Conservation (phyloP, 2,329 filamentous ascomycete genomes). For the Colletotrichum liriopes region DNA sequence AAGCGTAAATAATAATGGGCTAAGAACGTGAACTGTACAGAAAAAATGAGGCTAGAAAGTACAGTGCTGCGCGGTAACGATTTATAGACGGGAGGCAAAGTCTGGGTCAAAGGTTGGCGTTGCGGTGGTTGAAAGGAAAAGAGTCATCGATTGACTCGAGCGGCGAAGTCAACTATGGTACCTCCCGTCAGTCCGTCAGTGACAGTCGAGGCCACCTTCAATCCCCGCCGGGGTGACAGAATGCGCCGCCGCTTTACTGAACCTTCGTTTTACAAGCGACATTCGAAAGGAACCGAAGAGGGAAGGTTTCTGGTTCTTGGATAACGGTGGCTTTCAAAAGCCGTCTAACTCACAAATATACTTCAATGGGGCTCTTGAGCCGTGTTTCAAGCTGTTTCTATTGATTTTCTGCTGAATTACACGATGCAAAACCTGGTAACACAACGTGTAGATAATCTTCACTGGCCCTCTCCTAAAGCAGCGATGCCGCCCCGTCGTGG, state of each 20-base stretch:
- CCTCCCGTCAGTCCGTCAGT: slow-evolving; percentile 15
- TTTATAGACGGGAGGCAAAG: slow-evolving; percentile 37
- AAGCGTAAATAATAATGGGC: background rate
- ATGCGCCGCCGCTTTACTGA: slow-evolving; percentile 29
- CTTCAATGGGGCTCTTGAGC: background rate
- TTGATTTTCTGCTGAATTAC: background rate
- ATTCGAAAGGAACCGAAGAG: background rate
- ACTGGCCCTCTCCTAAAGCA: slow-evolving; percentile 15
- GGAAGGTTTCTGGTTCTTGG: background rate
- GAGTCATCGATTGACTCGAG: slow-evolving; percentile 42
- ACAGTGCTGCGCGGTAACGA: background rate
- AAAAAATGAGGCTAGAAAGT: too few species aligned
- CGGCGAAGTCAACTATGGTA: slow-evolving; percentile 31
- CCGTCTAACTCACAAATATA: rapidly evolving
- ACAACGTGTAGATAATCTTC: background rate
- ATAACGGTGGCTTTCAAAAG: background rate
- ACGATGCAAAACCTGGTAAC: background rate
- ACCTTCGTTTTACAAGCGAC: background rate
- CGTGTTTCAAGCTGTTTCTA: background rate
- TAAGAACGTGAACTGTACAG: background rate
- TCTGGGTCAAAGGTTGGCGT: slow-evolving; percentile 11
- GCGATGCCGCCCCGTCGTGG: slow-evolving; percentile 28
- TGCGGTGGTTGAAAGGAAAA: background rate
- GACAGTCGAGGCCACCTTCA: slow-evolving; percentile 26
- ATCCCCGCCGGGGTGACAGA: slow-evolving; percentile 14